Conservation (phyloP, 2,329 filamentous ascomycete genomes). For the Hypoxylon sp. region DNA sequence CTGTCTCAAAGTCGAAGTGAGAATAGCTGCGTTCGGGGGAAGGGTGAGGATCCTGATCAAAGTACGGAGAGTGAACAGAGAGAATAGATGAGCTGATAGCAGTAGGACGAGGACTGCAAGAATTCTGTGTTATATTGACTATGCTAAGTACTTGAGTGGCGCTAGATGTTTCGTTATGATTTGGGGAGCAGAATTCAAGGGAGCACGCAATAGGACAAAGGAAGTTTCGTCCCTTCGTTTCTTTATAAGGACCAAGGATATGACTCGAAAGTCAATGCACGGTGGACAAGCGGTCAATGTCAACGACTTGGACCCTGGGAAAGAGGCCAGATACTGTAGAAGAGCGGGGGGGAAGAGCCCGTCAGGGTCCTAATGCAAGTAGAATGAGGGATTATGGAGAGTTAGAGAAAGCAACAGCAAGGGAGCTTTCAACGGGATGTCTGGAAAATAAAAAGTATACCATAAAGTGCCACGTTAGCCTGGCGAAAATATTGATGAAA, state of each 20-base stretch:
- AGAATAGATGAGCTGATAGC: slow-evolving; percentile 27
- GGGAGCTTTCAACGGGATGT: neutral
- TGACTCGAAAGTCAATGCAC: slow-evolving; percentile 39
- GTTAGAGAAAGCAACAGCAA: neutral
- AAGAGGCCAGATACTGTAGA: slow-evolving; percentile 39
- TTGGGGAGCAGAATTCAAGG: slow-evolving; percentile 20
- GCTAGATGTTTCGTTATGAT: slow-evolving; percentile 27
- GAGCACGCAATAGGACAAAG: slow-evolving; percentile 15
- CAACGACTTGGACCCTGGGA: slow-evolving; percentile 41
- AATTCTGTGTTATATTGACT: slow-evolving; percentile 65
- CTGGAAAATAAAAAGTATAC: neutral
- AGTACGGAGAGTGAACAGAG: slow-evolving; percentile 33
- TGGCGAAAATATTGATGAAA: slow-evolving; percentile 1
- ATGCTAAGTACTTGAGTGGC: slow-evolving; percentile 62
- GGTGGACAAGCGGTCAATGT: slow-evolving; percentile 43
- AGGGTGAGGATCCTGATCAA: slow-evolving; percentile 38
- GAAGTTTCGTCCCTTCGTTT: slow-evolving; percentile 32
- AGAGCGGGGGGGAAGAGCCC: slow-evolving; percentile 24
- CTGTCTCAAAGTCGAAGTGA: slow-evolving; percentile 19
- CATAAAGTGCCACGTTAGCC: slow-evolving; percentile 3
- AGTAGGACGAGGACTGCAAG: slow-evolving; percentile 48
- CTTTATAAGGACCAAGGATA: slow-evolving; percentile 11
- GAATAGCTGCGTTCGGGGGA: slow-evolving; percentile 32
- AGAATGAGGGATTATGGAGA: slow-evolving; percentile 28
- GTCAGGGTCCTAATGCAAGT: slow-evolving; percentile 22